Conservation (phyloP, 2,329 filamentous ascomycete species). For the Pseudogymnoascus sp. region DNA sequence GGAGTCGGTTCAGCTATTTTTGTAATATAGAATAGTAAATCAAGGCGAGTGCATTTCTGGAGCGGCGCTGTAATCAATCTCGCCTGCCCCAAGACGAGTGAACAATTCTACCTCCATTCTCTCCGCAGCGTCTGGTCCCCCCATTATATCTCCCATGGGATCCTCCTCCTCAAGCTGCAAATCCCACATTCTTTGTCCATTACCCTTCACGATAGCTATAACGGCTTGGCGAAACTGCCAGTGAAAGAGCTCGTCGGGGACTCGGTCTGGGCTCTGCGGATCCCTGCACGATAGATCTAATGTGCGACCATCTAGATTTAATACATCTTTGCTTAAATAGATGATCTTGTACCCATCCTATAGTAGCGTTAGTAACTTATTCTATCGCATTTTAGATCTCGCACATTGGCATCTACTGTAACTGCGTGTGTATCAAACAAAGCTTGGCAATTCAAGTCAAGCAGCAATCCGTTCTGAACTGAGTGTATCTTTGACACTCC, state of each 20-base stretch:
- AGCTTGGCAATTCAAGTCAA: neutral
- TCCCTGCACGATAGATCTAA: neutral
- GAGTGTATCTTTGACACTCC: neutral
- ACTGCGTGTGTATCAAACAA: neutral
- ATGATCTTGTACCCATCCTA: neutral
- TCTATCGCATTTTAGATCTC: neutral
- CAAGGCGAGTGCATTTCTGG: neutral
- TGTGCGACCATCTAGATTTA: neutral
- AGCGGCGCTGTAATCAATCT: neutral
- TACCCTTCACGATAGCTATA: neutral
- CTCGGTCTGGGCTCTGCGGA: neutral
- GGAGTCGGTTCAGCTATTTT: neutral
- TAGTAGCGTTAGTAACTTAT: neutral
- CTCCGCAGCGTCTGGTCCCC: neutral
- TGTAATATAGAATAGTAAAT: neutral
- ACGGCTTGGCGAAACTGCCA: neutral
- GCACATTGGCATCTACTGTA: neutral
- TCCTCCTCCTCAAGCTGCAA: neutral
- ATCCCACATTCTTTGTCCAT: neutral
- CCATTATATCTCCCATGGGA: neutral
- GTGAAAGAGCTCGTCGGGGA: neutral
- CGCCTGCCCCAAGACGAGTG: neutral
- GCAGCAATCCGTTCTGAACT: neutral
- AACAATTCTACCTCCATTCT: neutral
- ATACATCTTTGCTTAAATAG: neutral